Evolutionary conservation across 148 eudicot genomes (phyloP), one percentile per base, ranked within the genome.

Genomic region (Rhododendron simsii): DNA sequence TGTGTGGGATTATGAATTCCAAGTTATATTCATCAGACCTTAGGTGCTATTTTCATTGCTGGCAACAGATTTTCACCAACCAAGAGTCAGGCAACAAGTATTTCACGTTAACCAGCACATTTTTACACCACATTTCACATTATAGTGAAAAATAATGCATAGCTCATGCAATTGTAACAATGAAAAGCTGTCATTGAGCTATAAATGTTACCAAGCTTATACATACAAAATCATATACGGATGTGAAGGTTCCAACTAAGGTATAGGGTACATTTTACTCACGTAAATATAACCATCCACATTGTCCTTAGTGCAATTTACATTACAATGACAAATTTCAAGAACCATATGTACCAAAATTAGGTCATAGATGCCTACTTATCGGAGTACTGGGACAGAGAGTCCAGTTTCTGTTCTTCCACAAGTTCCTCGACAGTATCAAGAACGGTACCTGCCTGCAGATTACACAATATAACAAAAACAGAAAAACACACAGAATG

Each of bases 381-480:
- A 44, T 92, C 88, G 47, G 91, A 88, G 86, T 35, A 88, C 45
- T 41, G 45, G 45, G 7, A 41, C 83, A 94, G 82, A 33, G 96
- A 92, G 78, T 95, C 96, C 90, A 94, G 75, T 84, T 77, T 93
- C 88, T 90, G 95, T 91, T 93, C 94, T 90, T 95, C 98, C 76
- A 92, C 92, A 82, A 91, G 90, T 74, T 95, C 87, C 88, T 93
- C 98, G 16, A 94, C 93, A 65, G 90, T 90, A 87, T 93, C 94
- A 84, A 95, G 92, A 89, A 84, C 55, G 79, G 88, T 84, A 80
- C 93, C 93, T 76, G 87, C 91, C 94, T 94, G 89, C 86, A 92
- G 41, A 83, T 51, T 14, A 51, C 3, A 20, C 5, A 48, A 15
- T 33, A 30, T 15, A 15, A 12, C n/a, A 48, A 55, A n/a, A 35